Evolutionary conservation across 257 asterid genomes (phyloP), one percentile per base, ranked within the genome.

Genomic region (Petunia secreta): DNA sequence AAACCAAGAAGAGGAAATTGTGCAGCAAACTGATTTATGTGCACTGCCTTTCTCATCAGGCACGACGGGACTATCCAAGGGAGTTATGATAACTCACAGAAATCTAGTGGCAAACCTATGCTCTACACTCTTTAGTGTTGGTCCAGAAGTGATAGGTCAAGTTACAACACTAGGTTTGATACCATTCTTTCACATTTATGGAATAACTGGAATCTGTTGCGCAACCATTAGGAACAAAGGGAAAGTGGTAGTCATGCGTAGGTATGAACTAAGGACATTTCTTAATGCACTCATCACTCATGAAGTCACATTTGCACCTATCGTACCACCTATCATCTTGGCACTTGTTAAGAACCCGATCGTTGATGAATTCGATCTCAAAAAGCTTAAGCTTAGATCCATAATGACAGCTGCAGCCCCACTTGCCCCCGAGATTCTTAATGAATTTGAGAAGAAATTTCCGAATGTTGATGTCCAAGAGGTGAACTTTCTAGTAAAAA

Each of bases 21-120:
- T 92, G 77, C 78, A 79, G 67, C 98, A 93, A 58, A 87, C 85
- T 79, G 99, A 93, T 86, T 66, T 95, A 34, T 95, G 98, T 38
- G 99, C 99, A 1, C 91, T 95, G 63, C 98, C 99, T 0, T 95
- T 95, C 84, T 95, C 99, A 75, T 95, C 98, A 79, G 99, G 99
- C 82, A 95, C 98, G 6, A 95, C 99, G 0, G 99, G 98, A 3
- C 4, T 95, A 63, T 93, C 99, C 1, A 95, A 95, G 85, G 98
- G 99, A 0, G 99, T 95, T 80, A 95, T 95, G 98, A 90, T 95
- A 48, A 95, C 96, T 1, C 99, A 95, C 84, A 82, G 89, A 50
- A 95, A 93, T 81, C 36, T 95, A 37, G 97, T 93, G 39, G 97
- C 99, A 4, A 95, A 95, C 79, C 97, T 95, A 43, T 89, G 97